Conservation (phyloP, 306 rosid genomes). For the Quercus variabilis region DNA sequence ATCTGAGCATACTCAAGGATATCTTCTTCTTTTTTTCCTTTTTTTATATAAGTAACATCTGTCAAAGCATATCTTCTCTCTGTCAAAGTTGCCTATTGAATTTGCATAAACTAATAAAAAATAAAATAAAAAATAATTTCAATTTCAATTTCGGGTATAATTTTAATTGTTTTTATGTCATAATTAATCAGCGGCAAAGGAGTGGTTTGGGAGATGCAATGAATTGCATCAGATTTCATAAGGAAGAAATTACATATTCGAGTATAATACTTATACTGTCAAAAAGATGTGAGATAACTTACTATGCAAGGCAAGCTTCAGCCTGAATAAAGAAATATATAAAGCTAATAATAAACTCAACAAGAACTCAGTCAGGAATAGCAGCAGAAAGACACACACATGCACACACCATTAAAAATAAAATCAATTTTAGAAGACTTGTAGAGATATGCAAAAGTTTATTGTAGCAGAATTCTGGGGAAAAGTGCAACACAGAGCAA, state of each 20-base stretch:
- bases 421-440: neutral
- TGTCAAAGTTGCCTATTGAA: neutral
- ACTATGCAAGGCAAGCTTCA: neutral
- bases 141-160: neutral
- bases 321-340: neutral
- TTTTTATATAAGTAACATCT: neutral
- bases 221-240: neutral
- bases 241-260: neutral
- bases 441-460: neutral
- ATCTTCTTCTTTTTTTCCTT: neutral
- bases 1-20: neutral
- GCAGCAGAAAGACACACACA: neutral
- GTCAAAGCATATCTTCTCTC: neutral
- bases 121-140: neutral
- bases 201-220: neutral
- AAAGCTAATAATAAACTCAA: neutral
- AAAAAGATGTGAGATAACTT: neutral
- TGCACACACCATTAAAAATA: neutral
- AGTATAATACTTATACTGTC: neutral
- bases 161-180: neutral
- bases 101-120: neutral
- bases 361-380: neutral
- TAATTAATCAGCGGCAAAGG: neutral
- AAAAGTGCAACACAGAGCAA: neutral
- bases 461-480: neutral